Percentiles rank a stretch among this genome's conserved stretches.
phyloP scores from a whole-genome alignment of 2,329 filamentous ascomycete genomes.

The Aspergillus uvarum region DNA sequence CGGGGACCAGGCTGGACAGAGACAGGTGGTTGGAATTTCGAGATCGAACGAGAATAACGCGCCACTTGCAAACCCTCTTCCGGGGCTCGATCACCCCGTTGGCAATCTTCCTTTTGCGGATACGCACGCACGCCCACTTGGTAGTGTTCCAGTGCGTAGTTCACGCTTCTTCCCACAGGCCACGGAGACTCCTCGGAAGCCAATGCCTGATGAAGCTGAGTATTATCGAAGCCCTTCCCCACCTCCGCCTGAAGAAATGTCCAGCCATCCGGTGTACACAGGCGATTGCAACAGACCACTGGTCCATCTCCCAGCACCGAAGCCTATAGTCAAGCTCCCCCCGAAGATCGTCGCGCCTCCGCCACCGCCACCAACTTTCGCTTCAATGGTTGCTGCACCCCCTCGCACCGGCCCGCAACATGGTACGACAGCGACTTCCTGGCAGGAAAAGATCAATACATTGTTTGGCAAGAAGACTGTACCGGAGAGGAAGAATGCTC shows the following conservation, averaged over 20 bases:
- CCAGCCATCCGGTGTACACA: constrained; percentile 57
- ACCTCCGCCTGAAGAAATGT: constrained; percentile 58
- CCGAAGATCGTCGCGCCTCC: constrained; percentile 53
- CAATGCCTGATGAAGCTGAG: constrained; percentile 31
- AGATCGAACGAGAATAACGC: constrained; percentile 30
- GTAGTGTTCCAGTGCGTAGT: constrained; percentile 40
- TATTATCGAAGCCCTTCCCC: constrained; percentile 47
- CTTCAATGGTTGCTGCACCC: constrained; percentile 44
- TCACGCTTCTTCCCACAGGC: constrained; percentile 51
- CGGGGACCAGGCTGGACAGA: constrained; percentile 42
- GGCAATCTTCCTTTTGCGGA: constrained; percentile 39
- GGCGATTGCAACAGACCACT: constrained; percentile 52
- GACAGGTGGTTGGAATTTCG: constrained; percentile 40
- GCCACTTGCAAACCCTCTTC: constrained; percentile 33
- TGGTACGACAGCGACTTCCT: constrained; percentile 52
- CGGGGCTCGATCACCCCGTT: constrained; percentile 38
- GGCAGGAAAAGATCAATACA: constrained; percentile 83
- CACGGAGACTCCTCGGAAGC: constrained; percentile 37
- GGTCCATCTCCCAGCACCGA: constrained; percentile 59
- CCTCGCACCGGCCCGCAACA: constrained; percentile 39
- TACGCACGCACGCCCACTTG: constrained; percentile 33
- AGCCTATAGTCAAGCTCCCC: constrained; percentile 79
- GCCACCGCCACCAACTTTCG: constrained; percentile 47
- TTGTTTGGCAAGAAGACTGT: constrained; percentile 64
- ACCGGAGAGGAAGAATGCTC: constrained; percentile 51